Base-by-base conservation (phyloP, 768 basidiomycete species). In the Auriscalpium vulgare region DNA sequence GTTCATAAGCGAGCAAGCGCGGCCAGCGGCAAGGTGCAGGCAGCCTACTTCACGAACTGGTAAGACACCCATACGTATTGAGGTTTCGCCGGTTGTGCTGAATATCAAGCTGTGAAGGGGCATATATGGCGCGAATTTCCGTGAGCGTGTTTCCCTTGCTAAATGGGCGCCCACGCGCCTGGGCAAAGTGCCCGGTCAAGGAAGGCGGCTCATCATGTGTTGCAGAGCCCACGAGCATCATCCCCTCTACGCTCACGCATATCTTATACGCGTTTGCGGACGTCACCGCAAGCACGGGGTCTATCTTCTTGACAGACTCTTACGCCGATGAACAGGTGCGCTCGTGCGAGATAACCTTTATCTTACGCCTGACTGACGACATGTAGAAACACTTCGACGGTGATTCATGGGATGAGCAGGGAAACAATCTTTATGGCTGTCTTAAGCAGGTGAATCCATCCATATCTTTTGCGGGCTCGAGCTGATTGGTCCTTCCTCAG, bases 201-300 rank as follows among this genome's bases (percentile, higher is more conserved):
- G n/a, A 48, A 34, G n/a, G 51, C 40, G 21, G 62, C 40, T 51
- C 61, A 44, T 45, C 34, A 8, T 36, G 23, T 56, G 23, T 50
- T 60, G 29, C 64, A 87, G 85, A 85, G 66, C 86, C 86, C 1
- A 81, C 78, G 19, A 78, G 86, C 56, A 82, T 88, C 55, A 75
- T 76, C 47, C 67, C 82, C 9, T 69, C 72, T 3, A 72, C 77
- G 40, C 73, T 93, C 60, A 90, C 88, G 7, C 88, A 88, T 73
- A 80, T 91, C 63, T 71, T 89, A 16, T 91, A 91, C 62, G 78
- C 88, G 2, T 93, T 93, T 65, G 89, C 86, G 47, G 88, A 91
- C 67, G 78, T 84, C 38, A 77, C 80, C 53, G 67, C 82, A 8
- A 71, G 74, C 46, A 79, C 81, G 0, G 89, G 91, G 11, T 66